Evolutionary conservation across 2,329 filamentous ascomycete species (phyloP), one percentile per base, ranked within the genome.

Genomic region (Pleoardoris graminearum): DNA sequence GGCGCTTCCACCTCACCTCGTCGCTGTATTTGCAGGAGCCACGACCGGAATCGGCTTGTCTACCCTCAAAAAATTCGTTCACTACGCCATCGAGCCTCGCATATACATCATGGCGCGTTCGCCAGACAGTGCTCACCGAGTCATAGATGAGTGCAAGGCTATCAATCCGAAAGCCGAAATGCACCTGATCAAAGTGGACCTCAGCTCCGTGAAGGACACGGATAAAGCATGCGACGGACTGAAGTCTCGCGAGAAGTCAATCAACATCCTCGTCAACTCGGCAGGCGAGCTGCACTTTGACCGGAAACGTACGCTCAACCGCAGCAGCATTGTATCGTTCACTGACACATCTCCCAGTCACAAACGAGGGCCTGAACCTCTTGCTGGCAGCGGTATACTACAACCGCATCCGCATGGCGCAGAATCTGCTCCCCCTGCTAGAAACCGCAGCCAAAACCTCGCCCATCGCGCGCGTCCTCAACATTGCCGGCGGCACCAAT

Each of bases 1-100:
- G 1, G 12, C 14, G 7, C 69, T 79, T 2, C 73, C 72, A 2
- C 48, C 65, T 1, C 69, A 71, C 5, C 68, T 80, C 8, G 76
- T 82, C 6, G 79, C 76, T 10, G 75, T 81, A 45, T 81, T 82
- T 50, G 39, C 48, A 3, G 48, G 41, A 6, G 48, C 41, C 16
- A 51, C 41, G 6, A 51, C 21, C 16, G 48, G 48, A 10, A 51
- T 51, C 23, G 41, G 41, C 6, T 8, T 19, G 16, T 21, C 39
- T 2, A 51, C 41, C 2, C n/a, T 51, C 10, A 51, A 45, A 32
- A 14, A 21, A 2, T 51, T 51, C 23, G 48, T 51, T 16, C 29
- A 45, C 7, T 46, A 45, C 41, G 23, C 39, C 23, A n/a, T 45
- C 22, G 21, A 17, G 14, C 48, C 48, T 6, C 48, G 48, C 11